These are phyloP conservation scores for Anisodus tanguticus DNA, from an alignment of 257 asterid genomes.

Conservation along the genomic window DNA sequence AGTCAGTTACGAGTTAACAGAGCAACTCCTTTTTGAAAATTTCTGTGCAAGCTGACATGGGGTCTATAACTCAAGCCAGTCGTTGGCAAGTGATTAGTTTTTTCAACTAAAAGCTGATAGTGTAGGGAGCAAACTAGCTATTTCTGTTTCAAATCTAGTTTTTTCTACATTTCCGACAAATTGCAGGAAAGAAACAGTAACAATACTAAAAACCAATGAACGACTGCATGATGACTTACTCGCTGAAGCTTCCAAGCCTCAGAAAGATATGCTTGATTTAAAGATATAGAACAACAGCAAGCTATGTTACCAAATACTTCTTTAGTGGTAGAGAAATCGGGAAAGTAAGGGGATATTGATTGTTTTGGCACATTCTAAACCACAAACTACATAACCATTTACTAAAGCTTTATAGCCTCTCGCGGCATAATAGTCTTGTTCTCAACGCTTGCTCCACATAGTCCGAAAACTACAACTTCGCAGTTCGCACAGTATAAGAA, in stretches of 20 bases:
- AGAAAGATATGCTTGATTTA: background rate
- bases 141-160: background rate
- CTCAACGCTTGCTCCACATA: background rate
- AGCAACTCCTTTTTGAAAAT: background rate
- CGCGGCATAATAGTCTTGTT: background rate
- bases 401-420: slow-evolving; percentile 4
- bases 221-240: background rate
- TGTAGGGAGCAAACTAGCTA: background rate
- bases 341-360: background rate
- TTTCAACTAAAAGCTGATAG: background rate
- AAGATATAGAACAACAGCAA: background rate
- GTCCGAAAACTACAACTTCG: background rate
- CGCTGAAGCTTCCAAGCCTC: background rate
- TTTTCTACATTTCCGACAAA: background rate
- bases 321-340: background rate
- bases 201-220: background rate
- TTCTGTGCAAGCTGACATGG: background rate
- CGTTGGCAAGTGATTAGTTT: background rate
- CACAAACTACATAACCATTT: slow-evolving; percentile 23
- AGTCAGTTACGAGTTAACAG: slow-evolving; percentile 32
- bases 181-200: background rate
- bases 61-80: slow-evolving; percentile 15
- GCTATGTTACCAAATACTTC: background rate
- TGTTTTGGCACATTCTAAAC: background rate
- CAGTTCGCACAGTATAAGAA: background rate